Conservation (phyloP, 352 stramenopile species). For the Phytopythium cucurbitacearum region DNA sequence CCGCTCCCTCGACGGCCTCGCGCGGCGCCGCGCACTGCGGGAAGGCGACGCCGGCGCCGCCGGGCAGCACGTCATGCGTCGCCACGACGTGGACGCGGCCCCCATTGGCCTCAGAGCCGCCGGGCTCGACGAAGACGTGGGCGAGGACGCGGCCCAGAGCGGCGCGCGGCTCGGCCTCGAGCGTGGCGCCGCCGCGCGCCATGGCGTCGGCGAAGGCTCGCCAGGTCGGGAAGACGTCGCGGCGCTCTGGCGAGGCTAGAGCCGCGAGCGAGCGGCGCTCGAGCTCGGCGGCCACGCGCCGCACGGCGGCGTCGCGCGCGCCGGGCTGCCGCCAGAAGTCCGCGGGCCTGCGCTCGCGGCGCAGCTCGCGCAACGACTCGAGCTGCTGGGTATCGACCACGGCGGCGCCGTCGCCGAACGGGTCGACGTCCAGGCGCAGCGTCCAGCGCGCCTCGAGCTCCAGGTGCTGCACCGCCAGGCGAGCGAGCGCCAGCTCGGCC, state of each 20-base stretch:
- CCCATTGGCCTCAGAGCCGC: conserved; percentile 16
- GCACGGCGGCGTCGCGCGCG: conserved; percentile 50
- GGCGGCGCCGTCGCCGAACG: conserved; percentile 52
- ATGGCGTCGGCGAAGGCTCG: conserved; percentile 50
- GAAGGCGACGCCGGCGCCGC: conserved; percentile 57
- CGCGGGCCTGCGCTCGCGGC: conserved; percentile 46
- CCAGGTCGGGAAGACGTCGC: conserved; percentile 68
- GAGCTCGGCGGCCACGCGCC: conserved; percentile 52
- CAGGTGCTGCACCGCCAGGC: conserved; percentile 83
- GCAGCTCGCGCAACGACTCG: conserved; percentile 50
- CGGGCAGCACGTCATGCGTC: conserved; percentile 55
- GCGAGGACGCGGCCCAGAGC: conserved; percentile 47
- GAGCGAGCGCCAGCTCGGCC: conserved; percentile 72
- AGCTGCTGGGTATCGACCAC: conserved; percentile 72
- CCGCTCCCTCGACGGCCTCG: conserved; percentile 62
- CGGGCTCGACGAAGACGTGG: conserved; percentile 79
- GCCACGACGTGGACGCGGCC: conserved; percentile 52
- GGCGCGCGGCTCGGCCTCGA: conserved; percentile 61
- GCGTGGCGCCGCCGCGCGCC: conserved; percentile 61
- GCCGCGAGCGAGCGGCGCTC: conserved; percentile 33
- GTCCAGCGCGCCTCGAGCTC: conserved; percentile 68
- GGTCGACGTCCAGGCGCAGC: conserved; percentile 81
- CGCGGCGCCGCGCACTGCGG: conserved; percentile 76
- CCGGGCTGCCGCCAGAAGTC: conserved; percentile 75
- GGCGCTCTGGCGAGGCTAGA: conserved; percentile 20